phyloP scores from a whole-genome alignment of 176 grass and related monocot species.

The Guadua angustifolia region DNA sequence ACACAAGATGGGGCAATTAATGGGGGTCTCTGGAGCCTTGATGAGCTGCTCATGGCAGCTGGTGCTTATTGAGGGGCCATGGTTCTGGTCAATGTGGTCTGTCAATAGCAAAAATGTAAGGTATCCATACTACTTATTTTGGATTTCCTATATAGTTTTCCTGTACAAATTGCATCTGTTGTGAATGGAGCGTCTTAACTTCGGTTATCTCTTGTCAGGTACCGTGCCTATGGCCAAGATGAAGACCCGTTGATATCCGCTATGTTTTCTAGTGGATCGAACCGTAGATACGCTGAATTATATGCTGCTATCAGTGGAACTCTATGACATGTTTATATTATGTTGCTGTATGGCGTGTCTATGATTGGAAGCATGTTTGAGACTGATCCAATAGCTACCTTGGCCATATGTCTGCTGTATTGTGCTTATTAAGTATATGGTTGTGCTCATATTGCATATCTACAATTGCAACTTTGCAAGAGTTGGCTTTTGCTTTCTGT shows the following conservation, averaged over 20 bases:
- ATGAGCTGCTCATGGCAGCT: conserved; percentile 65
- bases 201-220: conserved; percentile 31
- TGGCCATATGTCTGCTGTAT: conserved; percentile 33
- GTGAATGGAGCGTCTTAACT: background rate
- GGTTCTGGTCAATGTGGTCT: background rate
- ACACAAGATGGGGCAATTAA: conserved; percentile 37
- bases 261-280: conserved; percentile 4
- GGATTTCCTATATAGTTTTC: background rate
- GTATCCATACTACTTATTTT: background rate
- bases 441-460: conserved; percentile 29
- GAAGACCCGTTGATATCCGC: conserved; percentile 36
- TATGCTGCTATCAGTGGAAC: conserved; percentile 37
- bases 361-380: conserved; percentile 45
- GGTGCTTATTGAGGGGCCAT: conserved; percentile 50
- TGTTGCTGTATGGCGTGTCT: conserved; percentile 30
- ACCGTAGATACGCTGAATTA: conserved; percentile 26
- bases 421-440: conserved; percentile 41
- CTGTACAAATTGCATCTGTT: background rate
- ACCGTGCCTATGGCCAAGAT: conserved; percentile 20
- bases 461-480: background rate
- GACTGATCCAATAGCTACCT: conserved; percentile 50
- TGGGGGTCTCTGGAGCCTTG: conserved; percentile 59
- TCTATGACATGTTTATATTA: conserved; percentile 43
- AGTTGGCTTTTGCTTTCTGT: conserved; percentile 26
- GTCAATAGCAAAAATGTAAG: conserved; percentile 33